Conservation (phyloP, 176 grass and related monocot species). For the Oropetium thomaeum region DNA sequence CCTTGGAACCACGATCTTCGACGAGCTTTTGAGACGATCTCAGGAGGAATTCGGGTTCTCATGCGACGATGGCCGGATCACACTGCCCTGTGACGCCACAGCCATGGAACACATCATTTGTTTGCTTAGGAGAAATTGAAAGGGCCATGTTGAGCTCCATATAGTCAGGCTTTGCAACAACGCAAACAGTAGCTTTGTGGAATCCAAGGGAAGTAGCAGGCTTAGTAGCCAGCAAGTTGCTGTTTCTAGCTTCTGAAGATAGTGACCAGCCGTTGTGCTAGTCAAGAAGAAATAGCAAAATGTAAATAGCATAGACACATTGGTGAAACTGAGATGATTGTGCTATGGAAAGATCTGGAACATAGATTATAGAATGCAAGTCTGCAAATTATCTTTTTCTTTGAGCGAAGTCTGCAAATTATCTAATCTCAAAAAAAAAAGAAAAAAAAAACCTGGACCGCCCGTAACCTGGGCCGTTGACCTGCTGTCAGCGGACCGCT, state of each 20-base stretch:
- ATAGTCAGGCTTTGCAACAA: constrained; percentile 22
- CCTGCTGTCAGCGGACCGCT: too few relatives aligned
- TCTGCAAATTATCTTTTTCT: too few relatives aligned
- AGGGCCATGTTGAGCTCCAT: constrained; percentile 47
- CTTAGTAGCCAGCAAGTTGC: neutral
- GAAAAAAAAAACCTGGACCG: too few relatives aligned
- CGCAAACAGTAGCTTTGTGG: neutral
- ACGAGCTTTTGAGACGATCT: too few relatives aligned
- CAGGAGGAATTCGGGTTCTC: neutral
- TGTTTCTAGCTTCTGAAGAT: neutral
- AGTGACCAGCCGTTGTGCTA: neutral
- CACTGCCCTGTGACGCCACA: constrained; percentile 32
- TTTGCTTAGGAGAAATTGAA: constrained; percentile 42
- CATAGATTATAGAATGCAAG: neutral
- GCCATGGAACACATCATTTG: constrained; percentile 47
- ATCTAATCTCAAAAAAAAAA: neutral
- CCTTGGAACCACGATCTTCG: too few relatives aligned
- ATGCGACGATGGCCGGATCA: constrained; percentile 44
- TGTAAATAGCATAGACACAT: neutral
- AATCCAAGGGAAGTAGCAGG: neutral
- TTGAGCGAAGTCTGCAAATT: too few relatives aligned
- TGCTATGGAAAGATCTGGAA: neutral
- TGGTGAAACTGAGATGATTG: neutral
- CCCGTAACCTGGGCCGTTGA: too few relatives aligned
- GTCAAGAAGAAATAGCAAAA: neutral